These are phyloP conservation scores for Senna tora DNA, from an alignment of 306 rosid species.

Conservation along the genomic window DNA sequence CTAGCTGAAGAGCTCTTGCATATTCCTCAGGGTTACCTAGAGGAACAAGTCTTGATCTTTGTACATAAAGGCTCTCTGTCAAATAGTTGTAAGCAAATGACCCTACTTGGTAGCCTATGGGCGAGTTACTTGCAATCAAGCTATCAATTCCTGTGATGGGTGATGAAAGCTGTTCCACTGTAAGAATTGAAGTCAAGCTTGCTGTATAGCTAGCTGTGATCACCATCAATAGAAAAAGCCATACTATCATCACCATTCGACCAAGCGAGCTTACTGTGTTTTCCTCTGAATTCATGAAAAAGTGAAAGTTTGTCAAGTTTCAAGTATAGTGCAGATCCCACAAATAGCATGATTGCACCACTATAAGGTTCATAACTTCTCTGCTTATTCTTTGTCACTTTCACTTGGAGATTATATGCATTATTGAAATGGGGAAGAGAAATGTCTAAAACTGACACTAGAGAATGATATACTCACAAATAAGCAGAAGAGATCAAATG, in stretches of 20 bases:
- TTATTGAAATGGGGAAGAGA: neutral
- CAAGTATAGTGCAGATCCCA: neutral
- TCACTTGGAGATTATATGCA: neutral
- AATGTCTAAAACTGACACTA: slow-evolving; percentile 3
- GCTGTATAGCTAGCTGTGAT: slow-evolving; percentile 95
- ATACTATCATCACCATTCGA: slow-evolving; percentile 91
- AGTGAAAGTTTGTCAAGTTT: slow-evolving; percentile 32
- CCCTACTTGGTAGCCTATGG: slow-evolving; percentile 93
- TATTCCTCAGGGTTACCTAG: slow-evolving; percentile 87
- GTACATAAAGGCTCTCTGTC: slow-evolving; percentile 66
- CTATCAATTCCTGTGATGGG: slow-evolving; percentile 89
- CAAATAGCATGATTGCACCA: too few relatives aligned
- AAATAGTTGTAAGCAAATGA: slow-evolving; percentile 86
- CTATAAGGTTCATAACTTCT: slow-evolving; percentile 16
- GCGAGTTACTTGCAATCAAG: slow-evolving; percentile 73
- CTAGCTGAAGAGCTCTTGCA: slow-evolving; percentile 68
- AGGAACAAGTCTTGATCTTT: slow-evolving; percentile 66
- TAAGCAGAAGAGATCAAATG: neutral
- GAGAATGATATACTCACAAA: slow-evolving; percentile 2
- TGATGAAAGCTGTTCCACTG: slow-evolving; percentile 87
- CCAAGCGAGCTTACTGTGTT: slow-evolving; percentile 71
- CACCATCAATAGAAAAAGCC: slow-evolving; percentile 96
- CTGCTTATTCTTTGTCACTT: slow-evolving; percentile 15
- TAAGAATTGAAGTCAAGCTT: slow-evolving; percentile 91
- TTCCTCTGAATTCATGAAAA: slow-evolving; percentile 75